Percentiles rank a stretch among this genome's conserved stretches.
Evolutionary conservation across 2,329 filamentous ascomycete genomes (phyloP).

Genomic region (Nigrospora oryzae): DNA sequence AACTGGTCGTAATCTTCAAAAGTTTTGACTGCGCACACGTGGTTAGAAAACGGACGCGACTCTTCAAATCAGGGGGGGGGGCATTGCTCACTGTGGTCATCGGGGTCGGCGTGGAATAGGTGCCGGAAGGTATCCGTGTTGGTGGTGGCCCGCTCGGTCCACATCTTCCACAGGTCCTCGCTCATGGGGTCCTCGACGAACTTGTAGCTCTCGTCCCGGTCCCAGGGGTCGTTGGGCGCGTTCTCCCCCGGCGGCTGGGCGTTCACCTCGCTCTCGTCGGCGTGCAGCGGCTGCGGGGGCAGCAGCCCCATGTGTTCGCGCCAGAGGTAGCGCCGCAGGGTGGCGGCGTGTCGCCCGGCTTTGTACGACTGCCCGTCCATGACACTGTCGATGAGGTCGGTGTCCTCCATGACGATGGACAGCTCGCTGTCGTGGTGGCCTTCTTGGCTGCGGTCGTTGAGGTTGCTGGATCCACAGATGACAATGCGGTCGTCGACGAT

Average conservation of each 20-base stretch:
- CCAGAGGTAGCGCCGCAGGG: conserved; percentile 76
- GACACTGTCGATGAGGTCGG: conserved; percentile 55
- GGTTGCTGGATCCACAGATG: conserved; percentile 79
- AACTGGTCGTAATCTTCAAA: conserved; percentile 88
- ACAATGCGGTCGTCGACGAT: conserved; percentile 82
- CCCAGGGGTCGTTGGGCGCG: conserved; percentile 54
- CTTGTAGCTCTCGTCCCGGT: conserved; percentile 52
- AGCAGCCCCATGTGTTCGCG: conserved; percentile 84
- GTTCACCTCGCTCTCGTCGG: conserved; percentile 53
- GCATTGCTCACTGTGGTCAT: conserved; percentile 59
- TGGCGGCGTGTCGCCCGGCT: conserved; percentile 75
- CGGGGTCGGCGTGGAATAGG: conserved; percentile 80
- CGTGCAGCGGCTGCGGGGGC: conserved; percentile 63
- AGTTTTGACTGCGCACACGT: conserved; percentile 54
- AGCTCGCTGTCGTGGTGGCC: conserved; percentile 89
- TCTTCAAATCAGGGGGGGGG: background rate
- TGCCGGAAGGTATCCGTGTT: conserved; percentile 74
- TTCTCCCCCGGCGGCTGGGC: conserved; percentile 62
- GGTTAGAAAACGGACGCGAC: background rate
- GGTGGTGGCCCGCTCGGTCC: conserved; percentile 58
- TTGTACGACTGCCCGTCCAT: conserved; percentile 76
- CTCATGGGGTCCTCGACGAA: conserved; percentile 65
- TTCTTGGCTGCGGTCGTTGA: conserved; percentile 85
- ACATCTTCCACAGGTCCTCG: conserved; percentile 59
- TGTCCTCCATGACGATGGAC: conserved; percentile 83